phyloP scores from a whole-genome alignment of 805 yeast species.

The Saccharomycopsis vini region DNA sequence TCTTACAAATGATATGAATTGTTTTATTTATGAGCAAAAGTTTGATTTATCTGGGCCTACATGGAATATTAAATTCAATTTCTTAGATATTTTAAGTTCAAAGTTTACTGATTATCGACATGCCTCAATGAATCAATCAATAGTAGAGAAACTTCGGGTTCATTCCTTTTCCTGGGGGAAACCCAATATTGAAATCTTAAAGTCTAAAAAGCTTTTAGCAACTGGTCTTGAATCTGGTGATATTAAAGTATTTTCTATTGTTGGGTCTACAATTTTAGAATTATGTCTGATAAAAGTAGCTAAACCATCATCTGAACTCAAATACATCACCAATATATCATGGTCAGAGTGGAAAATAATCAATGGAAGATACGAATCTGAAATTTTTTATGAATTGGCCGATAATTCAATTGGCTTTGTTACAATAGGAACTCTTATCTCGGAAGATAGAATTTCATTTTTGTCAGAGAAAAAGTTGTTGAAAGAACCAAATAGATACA shows the following conservation, averaged over 20 bases:
- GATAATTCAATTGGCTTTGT: conserved; percentile 2
- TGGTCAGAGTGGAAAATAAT: conserved; percentile 5
- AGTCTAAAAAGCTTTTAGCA: not conserved
- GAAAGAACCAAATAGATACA: too few relatives aligned
- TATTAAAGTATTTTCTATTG: conserved; percentile 2
- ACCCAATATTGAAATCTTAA: not conserved
- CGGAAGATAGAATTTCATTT: too few relatives aligned
- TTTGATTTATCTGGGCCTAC: not conserved
- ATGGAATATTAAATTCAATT: conserved; percentile 3
- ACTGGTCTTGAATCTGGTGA: conserved; percentile 8
- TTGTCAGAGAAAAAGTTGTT: too few relatives aligned
- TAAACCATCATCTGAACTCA: not conserved
- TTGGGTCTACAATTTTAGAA: not conserved
- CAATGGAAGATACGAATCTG: not conserved
- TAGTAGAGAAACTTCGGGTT: not conserved
- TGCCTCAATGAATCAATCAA: not conserved
- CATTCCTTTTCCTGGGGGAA: conserved; percentile 9
- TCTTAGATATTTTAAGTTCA: not conserved
- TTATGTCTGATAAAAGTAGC: not conserved
- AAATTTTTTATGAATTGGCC: not conserved
- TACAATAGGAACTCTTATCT: too few relatives aligned
- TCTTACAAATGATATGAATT: conserved; percentile 9
- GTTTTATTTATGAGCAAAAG: conserved; percentile 5
- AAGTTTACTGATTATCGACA: not conserved
- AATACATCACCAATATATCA: not conserved